Conservation (phyloP, 2,329 filamentous ascomycete genomes). For the Alternaria angustiovoidea region DNA sequence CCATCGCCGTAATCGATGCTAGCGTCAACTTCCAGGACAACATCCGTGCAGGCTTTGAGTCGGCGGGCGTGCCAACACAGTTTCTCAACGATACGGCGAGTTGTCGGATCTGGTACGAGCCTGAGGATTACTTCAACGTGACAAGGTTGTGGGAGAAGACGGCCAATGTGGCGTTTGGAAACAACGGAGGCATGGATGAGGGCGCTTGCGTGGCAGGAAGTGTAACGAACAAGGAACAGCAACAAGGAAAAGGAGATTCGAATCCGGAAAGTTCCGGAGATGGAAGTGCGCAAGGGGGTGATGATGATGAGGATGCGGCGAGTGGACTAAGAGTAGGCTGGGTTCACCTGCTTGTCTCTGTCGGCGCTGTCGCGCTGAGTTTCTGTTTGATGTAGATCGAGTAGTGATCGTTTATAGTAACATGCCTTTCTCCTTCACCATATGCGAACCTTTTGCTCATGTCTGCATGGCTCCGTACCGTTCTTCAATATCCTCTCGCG, state of each 20-base stretch:
- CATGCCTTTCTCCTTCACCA: background rate
- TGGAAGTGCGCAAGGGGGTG: constrained; percentile 10
- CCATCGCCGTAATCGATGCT: constrained; percentile 33
- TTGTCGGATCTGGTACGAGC: constrained; percentile 68
- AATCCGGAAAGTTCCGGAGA: constrained; percentile 26
- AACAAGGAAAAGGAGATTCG: constrained; percentile 35
- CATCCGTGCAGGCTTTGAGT: constrained; percentile 43
- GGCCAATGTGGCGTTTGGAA: constrained; percentile 39
- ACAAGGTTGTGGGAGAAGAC: constrained; percentile 61
- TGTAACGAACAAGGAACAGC: constrained; percentile 36
- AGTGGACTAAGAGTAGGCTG: constrained; percentile 22
- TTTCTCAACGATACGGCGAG: constrained; percentile 69
- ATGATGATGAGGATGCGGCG: constrained; percentile 27
- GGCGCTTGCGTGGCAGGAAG: constrained; percentile 39
- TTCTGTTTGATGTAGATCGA: constrained; percentile 9
- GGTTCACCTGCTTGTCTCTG: constrained; percentile 21
- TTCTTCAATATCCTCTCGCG: background rate
- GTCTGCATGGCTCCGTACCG: background rate
- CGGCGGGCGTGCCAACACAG: constrained; percentile 59
- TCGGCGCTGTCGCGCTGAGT: constrained; percentile 14
- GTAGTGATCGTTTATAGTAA: too few species aligned
- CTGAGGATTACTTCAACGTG: constrained; percentile 61
- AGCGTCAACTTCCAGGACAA: constrained; percentile 52
- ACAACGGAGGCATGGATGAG: constrained; percentile 38
- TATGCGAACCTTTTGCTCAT: background rate